phyloP scores from a whole-genome alignment of 192 early-diverging fungal species.

The Coemansia sp. region DNA sequence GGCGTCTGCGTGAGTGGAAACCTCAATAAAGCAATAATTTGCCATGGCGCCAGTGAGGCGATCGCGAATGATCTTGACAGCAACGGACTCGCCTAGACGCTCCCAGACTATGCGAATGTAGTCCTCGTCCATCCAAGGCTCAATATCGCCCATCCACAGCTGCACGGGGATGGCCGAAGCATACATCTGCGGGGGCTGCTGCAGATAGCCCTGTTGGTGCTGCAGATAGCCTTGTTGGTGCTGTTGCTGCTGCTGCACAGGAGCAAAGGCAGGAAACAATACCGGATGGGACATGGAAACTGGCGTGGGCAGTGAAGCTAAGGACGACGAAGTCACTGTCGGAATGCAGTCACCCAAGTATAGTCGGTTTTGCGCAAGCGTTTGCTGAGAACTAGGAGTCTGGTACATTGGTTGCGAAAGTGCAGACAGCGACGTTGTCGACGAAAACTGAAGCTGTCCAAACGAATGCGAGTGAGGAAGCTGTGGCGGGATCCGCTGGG shows the following conservation, averaged over 20 bases:
- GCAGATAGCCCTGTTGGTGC: constrained; percentile 8
- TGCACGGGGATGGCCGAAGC: constrained; percentile 23
- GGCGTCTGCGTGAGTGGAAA: constrained; percentile 66
- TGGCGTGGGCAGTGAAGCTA: not conserved
- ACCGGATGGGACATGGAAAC: not conserved
- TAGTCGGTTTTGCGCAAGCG: not conserved
- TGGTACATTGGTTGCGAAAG: not conserved
- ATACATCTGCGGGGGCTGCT: not conserved
- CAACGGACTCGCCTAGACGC: constrained; percentile 77
- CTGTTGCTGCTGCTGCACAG: constrained; percentile 1
- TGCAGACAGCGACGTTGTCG: not conserved
- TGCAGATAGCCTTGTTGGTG: not conserved
- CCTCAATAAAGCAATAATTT: constrained; percentile 95
- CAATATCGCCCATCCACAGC: constrained; percentile 92
- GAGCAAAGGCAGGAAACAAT: not conserved
- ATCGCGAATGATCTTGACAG: constrained; percentile 95
- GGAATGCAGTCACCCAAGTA: not conserved
- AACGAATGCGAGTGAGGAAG: constrained; percentile 7
- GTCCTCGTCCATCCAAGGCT: constrained; percentile 97
- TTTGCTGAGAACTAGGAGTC: not conserved
- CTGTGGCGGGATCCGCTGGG: constrained; percentile 10
- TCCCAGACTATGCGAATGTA: constrained; percentile 88
- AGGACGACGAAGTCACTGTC: not conserved
- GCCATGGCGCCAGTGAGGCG: constrained; percentile 74
- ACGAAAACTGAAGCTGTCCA: constrained; percentile 1